Evolutionary conservation across 2,329 filamentous ascomycete genomes (phyloP).

Genomic region (Trichoderma sp.): DNA sequence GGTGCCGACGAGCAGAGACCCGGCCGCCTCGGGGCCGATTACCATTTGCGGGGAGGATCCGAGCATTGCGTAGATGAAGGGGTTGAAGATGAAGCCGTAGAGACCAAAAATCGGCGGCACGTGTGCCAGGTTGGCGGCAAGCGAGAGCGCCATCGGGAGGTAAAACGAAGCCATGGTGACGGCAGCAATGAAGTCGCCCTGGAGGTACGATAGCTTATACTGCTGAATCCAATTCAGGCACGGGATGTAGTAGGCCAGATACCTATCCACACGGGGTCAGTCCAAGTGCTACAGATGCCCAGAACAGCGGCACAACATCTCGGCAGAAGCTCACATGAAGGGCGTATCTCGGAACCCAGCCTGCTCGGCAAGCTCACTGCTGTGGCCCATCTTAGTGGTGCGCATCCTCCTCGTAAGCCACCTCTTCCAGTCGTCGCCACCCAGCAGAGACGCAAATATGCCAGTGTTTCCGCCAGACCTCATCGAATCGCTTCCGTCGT

Average conservation of each 20-base stretch:
- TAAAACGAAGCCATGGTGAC: constrained; percentile 99
- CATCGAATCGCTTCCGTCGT: constrained; percentile 39
- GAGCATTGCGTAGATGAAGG: constrained; percentile 84
- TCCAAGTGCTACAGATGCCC: background rate
- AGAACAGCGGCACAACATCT: background rate
- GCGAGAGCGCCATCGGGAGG: constrained; percentile 92
- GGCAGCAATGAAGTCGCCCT: constrained; percentile 84
- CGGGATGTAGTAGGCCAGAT: constrained; percentile 90
- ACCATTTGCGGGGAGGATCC: constrained; percentile 93
- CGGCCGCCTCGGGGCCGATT: constrained; percentile 91
- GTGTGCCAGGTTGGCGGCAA: constrained; percentile 89
- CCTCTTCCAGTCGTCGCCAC: constrained; percentile 49
- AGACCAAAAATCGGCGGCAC: constrained; percentile 91
- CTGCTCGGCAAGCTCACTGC: constrained; percentile 68
- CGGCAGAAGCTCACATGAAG: constrained; percentile 63
- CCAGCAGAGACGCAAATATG: constrained; percentile 41
- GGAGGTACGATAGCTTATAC: constrained; percentile 79
- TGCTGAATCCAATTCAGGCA: constrained; percentile 87
- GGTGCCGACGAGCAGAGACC: constrained; percentile 84
- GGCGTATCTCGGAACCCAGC: constrained; percentile 74
- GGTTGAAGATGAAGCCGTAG: constrained; percentile 92
- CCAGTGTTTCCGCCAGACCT: constrained; percentile 39
- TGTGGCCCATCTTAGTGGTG: constrained; percentile 71
- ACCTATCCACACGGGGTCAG: constrained; percentile 53
- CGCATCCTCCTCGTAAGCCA: constrained; percentile 55